Evolutionary conservation across 202 grass and related monocot genomes (phyloP).

Genomic region (Dendrocalamus latiflorus): DNA sequence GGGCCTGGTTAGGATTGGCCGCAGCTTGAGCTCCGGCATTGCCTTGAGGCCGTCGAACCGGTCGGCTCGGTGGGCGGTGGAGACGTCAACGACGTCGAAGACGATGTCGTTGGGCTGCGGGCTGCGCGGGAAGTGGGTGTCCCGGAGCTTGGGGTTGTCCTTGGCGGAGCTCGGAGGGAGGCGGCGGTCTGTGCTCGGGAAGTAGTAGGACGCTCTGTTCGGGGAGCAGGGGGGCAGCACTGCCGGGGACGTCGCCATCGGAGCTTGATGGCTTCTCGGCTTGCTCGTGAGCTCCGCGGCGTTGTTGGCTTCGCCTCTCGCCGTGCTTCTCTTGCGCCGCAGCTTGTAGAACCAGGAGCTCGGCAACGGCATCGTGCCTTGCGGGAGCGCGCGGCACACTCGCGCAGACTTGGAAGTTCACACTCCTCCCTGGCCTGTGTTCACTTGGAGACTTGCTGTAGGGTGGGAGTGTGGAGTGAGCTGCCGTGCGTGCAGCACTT

Average conservation of each 20-base stretch:
- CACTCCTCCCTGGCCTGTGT: neutral
- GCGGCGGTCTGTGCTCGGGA: slow-evolving; percentile 44
- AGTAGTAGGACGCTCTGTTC: slow-evolving; percentile 75
- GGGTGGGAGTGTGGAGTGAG: neutral
- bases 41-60: neutral
- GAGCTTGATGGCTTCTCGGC: neutral
- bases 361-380: slow-evolving; percentile 15
- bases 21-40: slow-evolving; percentile 41
- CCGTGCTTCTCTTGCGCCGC: neutral
- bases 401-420: neutral
- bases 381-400: neutral
- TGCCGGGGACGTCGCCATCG: neutral
- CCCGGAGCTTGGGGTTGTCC: slow-evolving; percentile 21
- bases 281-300: neutral
- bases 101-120: slow-evolving; percentile 36
- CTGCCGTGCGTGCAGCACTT: slow-evolving; percentile 18
- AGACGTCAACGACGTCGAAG: slow-evolving; percentile 37
- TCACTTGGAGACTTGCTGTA: neutral
- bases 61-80: neutral
- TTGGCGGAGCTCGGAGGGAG: neutral
- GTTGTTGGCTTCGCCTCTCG: neutral
- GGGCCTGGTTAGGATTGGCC: slow-evolving; percentile 42
- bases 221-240: slow-evolving; percentile 17
- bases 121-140: slow-evolving; percentile 28
- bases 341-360: slow-evolving; percentile 43